Evolutionary conservation across 371 early-diverging fungal species (phyloP), one percentile per base, ranked within the genome.

Genomic region (Lichtheimia corymbifera): DNA sequence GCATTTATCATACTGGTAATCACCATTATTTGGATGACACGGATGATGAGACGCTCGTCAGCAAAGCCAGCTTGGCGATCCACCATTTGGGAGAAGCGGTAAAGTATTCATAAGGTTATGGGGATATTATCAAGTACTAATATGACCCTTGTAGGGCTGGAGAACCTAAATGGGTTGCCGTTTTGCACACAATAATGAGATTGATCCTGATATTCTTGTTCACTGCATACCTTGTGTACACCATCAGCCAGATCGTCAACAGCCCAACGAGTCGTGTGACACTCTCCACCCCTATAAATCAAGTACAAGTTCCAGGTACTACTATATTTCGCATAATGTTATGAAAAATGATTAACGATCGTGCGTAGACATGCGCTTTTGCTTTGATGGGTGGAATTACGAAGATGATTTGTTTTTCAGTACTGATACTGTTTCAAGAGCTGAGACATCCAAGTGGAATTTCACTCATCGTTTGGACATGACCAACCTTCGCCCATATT

Each of bases 371-470:
- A 50, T 70, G 11, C 63, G 71, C 11, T 67, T 66, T 43, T 70
- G 71, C 49, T 67, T 70, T 53, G 64, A 66, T 30, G 67, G 65
- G 14, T 62, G 53, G 28, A 50, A 40, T 3, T 50, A 50, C 14
- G 20, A 54, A 4, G 28, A 65, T 20, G 11, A 12, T 17, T 50
- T 28, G 22, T 62, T 52, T 6, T 15, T 14, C 22, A 22, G 40
- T 40, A 30, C 42, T 11, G 55, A 30, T n/a, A 11, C n/a, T 11
- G 35, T 55, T 12, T 15, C 17, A 4, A 22, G 40, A 1, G 30
- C 15, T 24, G 42, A 55, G 3, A 20, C 35, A 4, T 2, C 4
- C 7, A 35, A 43, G 5, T 35, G 35, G 35, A 22, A 22, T 18
- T 40, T 55, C 14, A 30, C 40, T 4, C 18, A 40, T 14, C 40